A percentile compares a stretch with the other conserved stretches of the same genome.
phyloP scores from a whole-genome alignment of 1,139 yeast species.

The Yamadazyma taylorii region DNA sequence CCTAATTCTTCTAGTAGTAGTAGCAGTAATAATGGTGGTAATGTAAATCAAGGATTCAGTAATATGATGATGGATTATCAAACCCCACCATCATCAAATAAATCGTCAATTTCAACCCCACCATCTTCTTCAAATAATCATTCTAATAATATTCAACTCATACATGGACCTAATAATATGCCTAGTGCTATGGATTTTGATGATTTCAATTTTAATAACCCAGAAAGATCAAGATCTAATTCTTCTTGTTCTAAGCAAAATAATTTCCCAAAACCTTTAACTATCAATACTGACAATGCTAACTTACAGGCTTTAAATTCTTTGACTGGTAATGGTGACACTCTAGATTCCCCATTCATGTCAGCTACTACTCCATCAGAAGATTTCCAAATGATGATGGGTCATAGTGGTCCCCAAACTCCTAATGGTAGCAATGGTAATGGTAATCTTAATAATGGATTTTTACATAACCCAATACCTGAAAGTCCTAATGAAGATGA shows the following conservation, averaged over 20 bases:
- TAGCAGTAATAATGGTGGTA: conserved; percentile 12
- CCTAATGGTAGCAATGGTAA: not conserved
- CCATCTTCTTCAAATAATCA: conserved; percentile 13
- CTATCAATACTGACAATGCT: conserved; percentile 43
- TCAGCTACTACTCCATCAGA: conserved; percentile 43
- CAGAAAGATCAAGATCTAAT: conserved; percentile 19
- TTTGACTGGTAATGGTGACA: conserved; percentile 26
- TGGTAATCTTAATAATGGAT: conserved; percentile 6
- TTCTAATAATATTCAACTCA: conserved; percentile 15
- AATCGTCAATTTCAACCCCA: conserved; percentile 34
- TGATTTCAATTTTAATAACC: conserved; percentile 24
- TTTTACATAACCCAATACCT: conserved; percentile 14
- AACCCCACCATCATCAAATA: conserved; percentile 44
- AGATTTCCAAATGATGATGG: conserved; percentile 21
- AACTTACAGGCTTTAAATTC: conserved; percentile 29
- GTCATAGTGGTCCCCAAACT: conserved; percentile 1
- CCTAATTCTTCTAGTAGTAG: conserved; percentile 4
- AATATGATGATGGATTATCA: conserved; percentile 44
- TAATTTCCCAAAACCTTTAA: conserved; percentile 35
- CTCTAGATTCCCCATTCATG: conserved; percentile 47
- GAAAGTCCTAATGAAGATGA: conserved; percentile 22
- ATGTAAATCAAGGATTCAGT: conserved; percentile 15
- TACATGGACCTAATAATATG: conserved; percentile 12
- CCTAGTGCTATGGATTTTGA: conserved; percentile 22
- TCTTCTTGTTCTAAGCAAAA: conserved; percentile 21